These are phyloP conservation scores for Powellomyces hirtus DNA, from an alignment of 192 early-diverging fungal genomes.

Conservation along the genomic window DNA sequence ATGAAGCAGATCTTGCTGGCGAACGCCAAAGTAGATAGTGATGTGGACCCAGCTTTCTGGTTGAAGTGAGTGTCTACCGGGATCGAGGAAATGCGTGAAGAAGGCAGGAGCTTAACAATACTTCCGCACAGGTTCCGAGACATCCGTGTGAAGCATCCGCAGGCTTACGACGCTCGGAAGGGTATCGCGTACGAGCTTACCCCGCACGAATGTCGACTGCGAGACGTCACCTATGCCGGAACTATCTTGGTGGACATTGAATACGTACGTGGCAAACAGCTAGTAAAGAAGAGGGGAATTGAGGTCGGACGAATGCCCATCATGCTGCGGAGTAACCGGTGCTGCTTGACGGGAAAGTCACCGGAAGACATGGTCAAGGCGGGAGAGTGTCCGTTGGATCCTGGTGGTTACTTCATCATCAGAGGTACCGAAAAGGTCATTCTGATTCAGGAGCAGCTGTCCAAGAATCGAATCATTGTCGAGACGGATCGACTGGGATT, in stretches of 20 bases:
- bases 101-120: no score
- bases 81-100: no score
- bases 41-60: slow-evolving; percentile 91
- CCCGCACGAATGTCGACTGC: slow-evolving; percentile 93
- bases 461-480: slow-evolving; percentile 97
- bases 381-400: slow-evolving; percentile 95
- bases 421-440: slow-evolving; percentile 96
- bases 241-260: slow-evolving; percentile 91
- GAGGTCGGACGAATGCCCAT: slow-evolving; percentile 93
- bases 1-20: slow-evolving; percentile 92
- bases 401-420: slow-evolving; percentile 97
- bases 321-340: slow-evolving; percentile 88
- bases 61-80: slow-evolving; percentile 67
- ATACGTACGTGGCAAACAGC: slow-evolving; percentile 79
- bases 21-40: slow-evolving; percentile 84
- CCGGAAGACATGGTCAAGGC: slow-evolving; percentile 82
- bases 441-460: slow-evolving; percentile 97
- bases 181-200: slow-evolving; percentile 73
- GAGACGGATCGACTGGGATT: slow-evolving; percentile 78
- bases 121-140: slow-evolving; percentile 69
- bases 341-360: slow-evolving; percentile 72
- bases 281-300: slow-evolving; percentile 77
- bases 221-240: slow-evolving; percentile 93
- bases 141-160: slow-evolving; percentile 81
- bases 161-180: slow-evolving; percentile 70